Percentiles rank a stretch among this genome's conserved stretches.
Evolutionary conservation across 1,284 basidiomycete species (phyloP).

Genomic region (Ceratobasidium sp.): DNA sequence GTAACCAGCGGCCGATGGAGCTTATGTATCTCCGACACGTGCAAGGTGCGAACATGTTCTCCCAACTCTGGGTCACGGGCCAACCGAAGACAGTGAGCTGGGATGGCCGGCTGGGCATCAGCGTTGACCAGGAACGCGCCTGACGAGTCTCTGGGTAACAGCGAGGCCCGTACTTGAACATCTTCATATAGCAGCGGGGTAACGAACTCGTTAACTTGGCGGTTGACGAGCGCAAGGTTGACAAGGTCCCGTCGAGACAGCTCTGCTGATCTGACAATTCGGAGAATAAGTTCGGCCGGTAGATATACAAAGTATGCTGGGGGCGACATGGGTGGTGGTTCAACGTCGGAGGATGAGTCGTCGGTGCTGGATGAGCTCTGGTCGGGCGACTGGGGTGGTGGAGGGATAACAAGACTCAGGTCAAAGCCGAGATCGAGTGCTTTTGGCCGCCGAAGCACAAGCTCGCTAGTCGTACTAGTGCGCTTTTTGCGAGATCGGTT

Average conservation of each 20-base stretch:
- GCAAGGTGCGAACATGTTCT: conserved; percentile 29
- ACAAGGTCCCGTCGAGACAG: conserved; percentile 30
- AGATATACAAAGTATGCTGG: conserved; percentile 35
- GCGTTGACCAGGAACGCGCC: conserved; percentile 30
- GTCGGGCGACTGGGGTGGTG: neutral
- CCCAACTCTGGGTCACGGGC: conserved; percentile 32
- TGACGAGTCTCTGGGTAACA: conserved; percentile 27
- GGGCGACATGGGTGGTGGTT: conserved; percentile 26
- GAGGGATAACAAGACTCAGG: conserved; percentile 24
- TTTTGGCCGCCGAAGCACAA: conserved; percentile 15
- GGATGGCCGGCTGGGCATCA: conserved; percentile 32
- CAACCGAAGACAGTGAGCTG: conserved; percentile 23
- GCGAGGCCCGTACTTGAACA: conserved; percentile 17
- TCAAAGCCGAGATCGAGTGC: conserved; percentile 28
- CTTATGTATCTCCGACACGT: conserved; percentile 35
- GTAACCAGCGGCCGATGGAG: conserved; percentile 35
- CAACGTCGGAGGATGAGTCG: conserved; percentile 9
- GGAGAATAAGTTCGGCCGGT: conserved; percentile 23
- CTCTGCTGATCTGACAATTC: conserved; percentile 9
- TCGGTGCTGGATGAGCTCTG: neutral
- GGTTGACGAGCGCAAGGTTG: conserved; percentile 33
- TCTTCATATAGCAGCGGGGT: conserved; percentile 32
- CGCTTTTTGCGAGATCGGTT: conserved; percentile 36
- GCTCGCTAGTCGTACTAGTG: neutral
- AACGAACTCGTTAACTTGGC: conserved; percentile 33